phyloP scores from a whole-genome alignment of 2,329 filamentous ascomycete species.

The Cytospora schulzeri region DNA sequence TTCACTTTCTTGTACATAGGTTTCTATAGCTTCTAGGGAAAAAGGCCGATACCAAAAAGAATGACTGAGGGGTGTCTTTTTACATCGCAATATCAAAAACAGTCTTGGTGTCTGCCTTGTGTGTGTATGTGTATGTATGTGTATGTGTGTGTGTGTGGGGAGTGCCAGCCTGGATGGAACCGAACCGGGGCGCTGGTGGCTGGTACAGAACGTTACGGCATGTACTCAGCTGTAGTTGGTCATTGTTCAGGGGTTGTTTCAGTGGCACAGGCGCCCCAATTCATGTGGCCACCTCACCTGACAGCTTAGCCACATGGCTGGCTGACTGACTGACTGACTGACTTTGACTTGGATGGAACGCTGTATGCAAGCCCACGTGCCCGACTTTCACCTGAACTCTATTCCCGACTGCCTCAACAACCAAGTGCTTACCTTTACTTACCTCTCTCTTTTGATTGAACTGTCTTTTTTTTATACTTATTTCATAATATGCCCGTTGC shows the following conservation, averaged over 20 bases:
- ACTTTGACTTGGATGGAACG: background rate
- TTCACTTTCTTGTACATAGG: constrained; percentile 16
- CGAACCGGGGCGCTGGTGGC: background rate
- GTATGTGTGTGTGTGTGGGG: background rate
- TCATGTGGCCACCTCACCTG: background rate
- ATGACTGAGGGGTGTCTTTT: background rate
- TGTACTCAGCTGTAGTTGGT: background rate
- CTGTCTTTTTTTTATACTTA: background rate
- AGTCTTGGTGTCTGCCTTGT: background rate
- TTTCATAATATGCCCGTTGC: background rate
- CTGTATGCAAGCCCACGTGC: background rate
- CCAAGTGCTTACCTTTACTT: background rate
- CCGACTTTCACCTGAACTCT: background rate
- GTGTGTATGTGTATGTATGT: background rate
- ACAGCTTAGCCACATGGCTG: background rate
- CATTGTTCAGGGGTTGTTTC: background rate
- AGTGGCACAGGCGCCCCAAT: background rate
- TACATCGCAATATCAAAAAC: background rate
- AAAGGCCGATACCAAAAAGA: background rate
- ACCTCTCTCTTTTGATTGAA: background rate
- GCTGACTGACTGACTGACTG: background rate
- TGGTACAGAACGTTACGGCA: too few relatives aligned
- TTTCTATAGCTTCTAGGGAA: background rate
- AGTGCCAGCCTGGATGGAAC: background rate
- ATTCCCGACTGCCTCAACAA: background rate